Percentiles rank a stretch among this genome's conserved stretches.
Conservation (phyloP, 805 yeast genomes). For the Pichia scutulata region DNA sequence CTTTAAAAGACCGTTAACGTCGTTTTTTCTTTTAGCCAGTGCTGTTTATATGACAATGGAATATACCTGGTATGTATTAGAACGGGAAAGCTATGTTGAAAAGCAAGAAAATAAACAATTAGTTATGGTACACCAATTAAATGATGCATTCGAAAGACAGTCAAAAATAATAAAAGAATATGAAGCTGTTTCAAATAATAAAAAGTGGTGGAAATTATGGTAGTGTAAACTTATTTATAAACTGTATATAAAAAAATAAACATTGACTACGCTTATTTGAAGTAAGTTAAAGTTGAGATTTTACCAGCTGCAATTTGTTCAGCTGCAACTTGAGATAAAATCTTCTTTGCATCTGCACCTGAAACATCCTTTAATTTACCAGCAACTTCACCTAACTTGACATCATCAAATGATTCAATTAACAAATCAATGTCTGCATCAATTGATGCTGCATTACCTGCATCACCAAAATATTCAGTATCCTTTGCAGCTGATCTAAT, state of each 20-base stretch:
- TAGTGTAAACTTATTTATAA: conserved; percentile 11
- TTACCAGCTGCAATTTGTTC: conserved; percentile 48
- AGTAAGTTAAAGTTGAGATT: conserved; percentile 27
- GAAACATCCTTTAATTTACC: conserved; percentile 51
- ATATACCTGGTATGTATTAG: conserved; percentile 27
- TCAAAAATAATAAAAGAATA: conserved; percentile 5
- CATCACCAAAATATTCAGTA: conserved; percentile 76
- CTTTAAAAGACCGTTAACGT: conserved; percentile 28
- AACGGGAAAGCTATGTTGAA: conserved; percentile 23
- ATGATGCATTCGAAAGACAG: conserved; percentile 23
- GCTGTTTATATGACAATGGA: conserved; percentile 27
- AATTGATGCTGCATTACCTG: conserved; percentile 53
- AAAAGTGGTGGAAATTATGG: conserved; percentile 8
- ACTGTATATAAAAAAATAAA: not conserved
- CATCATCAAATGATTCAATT: conserved; percentile 74
- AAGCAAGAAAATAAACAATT: conserved; percentile 19
- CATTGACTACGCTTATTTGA: conserved; percentile 1
- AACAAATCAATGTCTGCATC: conserved; percentile 76
- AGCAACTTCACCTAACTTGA: conserved; percentile 69
- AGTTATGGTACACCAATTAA: conserved; percentile 21
- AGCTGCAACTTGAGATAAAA: conserved; percentile 47
- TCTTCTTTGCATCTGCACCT: conserved; percentile 50
- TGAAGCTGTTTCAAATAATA: not conserved
- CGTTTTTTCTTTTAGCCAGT: conserved; percentile 26
- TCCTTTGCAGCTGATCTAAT: conserved; percentile 80